Conservation (phyloP, 108 stramenopile genomes). For the Cyclotella sp. region DNA sequence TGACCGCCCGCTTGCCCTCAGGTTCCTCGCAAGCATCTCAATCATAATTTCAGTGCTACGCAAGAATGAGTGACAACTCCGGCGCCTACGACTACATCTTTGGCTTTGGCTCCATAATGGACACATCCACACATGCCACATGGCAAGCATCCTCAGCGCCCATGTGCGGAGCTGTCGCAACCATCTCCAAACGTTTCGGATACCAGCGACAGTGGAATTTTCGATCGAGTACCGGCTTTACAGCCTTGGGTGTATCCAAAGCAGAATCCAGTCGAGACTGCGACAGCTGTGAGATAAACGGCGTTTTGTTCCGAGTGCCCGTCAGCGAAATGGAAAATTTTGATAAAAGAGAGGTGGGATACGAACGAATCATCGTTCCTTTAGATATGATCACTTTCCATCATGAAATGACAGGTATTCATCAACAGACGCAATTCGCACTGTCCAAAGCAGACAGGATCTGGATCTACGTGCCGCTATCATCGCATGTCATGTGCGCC, state of each 20-base stretch:
- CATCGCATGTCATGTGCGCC: conserved; percentile 41
- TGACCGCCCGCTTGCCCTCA: no score
- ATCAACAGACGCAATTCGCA: conserved; percentile 8
- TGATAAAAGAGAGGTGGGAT: conserved; percentile 73
- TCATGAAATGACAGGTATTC: conserved; percentile 15
- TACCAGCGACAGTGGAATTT: conserved; percentile 73
- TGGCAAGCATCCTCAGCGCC: conserved; percentile 41
- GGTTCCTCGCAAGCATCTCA: no score
- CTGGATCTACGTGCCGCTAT: conserved; percentile 68
- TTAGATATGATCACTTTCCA: conserved; percentile 36
- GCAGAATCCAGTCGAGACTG: not conserved
- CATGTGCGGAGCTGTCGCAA: conserved; percentile 47
- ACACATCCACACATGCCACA: conserved; percentile 66
- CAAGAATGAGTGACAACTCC: not conserved
- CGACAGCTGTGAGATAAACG: conserved; percentile 52
- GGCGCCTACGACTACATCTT: conserved; percentile 60
- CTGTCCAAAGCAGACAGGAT: conserved; percentile 36
- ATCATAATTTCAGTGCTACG: not conserved
- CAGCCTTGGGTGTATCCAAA: conserved; percentile 55
- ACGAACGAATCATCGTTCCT: conserved; percentile 54
- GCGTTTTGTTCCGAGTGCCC: conserved; percentile 67
- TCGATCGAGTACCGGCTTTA: conserved; percentile 73
- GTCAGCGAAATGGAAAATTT: conserved; percentile 50
- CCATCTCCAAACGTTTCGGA: conserved; percentile 52
- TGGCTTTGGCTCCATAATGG: conserved; percentile 80